Conservation (phyloP, 2,329 filamentous ascomycete species). For the Talaromyces atroroseus region DNA sequence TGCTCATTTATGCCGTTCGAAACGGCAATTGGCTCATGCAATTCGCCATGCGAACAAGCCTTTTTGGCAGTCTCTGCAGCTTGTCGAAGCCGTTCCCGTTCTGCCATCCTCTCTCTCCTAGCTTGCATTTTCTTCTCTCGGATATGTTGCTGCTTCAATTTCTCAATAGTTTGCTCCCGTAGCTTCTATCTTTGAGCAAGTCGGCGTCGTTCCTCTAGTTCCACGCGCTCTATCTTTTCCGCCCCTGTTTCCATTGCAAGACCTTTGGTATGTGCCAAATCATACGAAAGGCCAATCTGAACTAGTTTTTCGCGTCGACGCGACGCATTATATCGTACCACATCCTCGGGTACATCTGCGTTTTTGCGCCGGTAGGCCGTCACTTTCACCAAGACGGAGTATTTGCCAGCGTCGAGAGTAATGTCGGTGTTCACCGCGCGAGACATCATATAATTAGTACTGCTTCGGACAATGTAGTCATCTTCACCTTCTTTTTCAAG, state of each 20-base stretch:
- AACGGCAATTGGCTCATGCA: neutral
- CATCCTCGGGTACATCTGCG: constrained; percentile 57
- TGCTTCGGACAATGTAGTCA: constrained; percentile 55
- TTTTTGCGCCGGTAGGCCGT: constrained; percentile 55
- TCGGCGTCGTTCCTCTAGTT: constrained; percentile 31
- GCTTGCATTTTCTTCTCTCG: constrained; percentile 33
- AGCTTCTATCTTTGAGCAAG: constrained; percentile 31
- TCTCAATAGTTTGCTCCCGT: constrained; percentile 34
- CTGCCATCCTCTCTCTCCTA: constrained; percentile 26
- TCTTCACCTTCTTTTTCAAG: constrained; percentile 56
- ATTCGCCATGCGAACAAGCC: neutral
- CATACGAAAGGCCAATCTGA: constrained; percentile 43
- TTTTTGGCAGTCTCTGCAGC: neutral
- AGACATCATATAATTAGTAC: constrained; percentile 56
- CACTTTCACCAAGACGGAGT: constrained; percentile 70
- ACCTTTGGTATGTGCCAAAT: constrained; percentile 43
- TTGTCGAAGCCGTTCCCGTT: constrained; percentile 18
- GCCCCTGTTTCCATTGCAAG: constrained; percentile 30
- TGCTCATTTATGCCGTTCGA: neutral
- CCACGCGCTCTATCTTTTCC: constrained; percentile 30
- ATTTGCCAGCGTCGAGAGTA: constrained; percentile 66
- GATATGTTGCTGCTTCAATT: constrained; percentile 37
- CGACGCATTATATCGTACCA: constrained; percentile 60
- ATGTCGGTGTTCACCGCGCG: constrained; percentile 74
- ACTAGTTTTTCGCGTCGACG: constrained; percentile 64